Evolutionary conservation across 306 rosid species (phyloP).

Genomic region (Pyrus pyrifolia): DNA sequence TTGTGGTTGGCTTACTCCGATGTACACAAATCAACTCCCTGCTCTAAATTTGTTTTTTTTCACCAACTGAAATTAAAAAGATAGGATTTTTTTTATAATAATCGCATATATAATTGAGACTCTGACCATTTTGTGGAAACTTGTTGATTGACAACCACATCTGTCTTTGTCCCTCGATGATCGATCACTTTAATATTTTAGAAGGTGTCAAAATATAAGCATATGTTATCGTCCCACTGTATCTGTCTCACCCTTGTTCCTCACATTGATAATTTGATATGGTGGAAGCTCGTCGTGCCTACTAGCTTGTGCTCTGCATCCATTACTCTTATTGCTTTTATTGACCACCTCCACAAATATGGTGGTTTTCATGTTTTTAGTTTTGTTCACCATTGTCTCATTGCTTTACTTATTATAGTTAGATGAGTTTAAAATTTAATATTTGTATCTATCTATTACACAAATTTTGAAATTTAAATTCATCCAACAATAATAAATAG

Average conservation of each 20-base stretch:
- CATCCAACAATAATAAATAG: no score
- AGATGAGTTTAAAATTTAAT: no score
- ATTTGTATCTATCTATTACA: no score
- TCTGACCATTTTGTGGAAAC: constrained; percentile 16
- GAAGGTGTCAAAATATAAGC: constrained; percentile 16
- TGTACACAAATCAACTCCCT: not conserved
- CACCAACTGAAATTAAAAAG: not conserved
- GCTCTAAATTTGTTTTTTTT: not conserved
- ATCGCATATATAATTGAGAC: not conserved
- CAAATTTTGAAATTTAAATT: no score
- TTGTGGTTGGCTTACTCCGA: not conserved
- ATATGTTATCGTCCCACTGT: constrained; percentile 56
- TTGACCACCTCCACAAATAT: not conserved
- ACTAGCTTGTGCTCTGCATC: constrained; percentile 13
- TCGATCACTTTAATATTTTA: constrained; percentile 22
- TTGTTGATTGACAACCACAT: constrained; percentile 47
- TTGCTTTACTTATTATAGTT: no score
- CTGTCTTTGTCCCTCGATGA: constrained; percentile 37
- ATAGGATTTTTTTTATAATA: no score
- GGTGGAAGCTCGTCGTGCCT: constrained; percentile 36
- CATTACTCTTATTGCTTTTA: not conserved
- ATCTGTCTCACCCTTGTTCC: constrained; percentile 39
- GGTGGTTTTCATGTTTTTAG: not conserved
- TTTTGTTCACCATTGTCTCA: no score
- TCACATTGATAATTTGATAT: constrained; percentile 21